These are phyloP conservation scores for Verticillium isaacii DNA, from an alignment of 2,329 filamentous ascomycete species.

Conservation along the genomic window DNA sequence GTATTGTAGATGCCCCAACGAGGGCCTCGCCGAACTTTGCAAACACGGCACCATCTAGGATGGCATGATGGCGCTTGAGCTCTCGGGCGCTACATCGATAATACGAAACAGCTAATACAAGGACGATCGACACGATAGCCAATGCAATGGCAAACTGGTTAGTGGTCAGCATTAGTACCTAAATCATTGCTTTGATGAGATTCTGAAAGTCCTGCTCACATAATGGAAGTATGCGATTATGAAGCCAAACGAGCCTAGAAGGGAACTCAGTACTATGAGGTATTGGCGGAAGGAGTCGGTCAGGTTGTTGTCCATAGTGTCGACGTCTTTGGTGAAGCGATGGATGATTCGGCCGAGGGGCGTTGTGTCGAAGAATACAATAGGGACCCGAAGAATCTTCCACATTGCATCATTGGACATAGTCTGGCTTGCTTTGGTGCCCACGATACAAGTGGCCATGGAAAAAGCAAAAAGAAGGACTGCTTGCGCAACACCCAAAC, in stretches of 20 bases:
- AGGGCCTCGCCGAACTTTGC: slow-evolving; percentile 89
- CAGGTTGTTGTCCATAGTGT: slow-evolving; percentile 92
- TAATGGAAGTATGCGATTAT: slow-evolving; percentile 97
- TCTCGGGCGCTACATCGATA: slow-evolving; percentile 89
- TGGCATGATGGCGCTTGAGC: slow-evolving; percentile 88
- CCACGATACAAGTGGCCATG: slow-evolving; percentile 68
- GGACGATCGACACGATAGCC: slow-evolving; percentile 65
- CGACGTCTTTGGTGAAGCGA: slow-evolving; percentile 90
- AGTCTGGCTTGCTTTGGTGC: slow-evolving; percentile 74
- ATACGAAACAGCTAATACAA: slow-evolving; percentile 78
- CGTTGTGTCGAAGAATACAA: slow-evolving; percentile 96
- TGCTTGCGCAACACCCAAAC: slow-evolving; percentile 66
- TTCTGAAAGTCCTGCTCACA: slow-evolving; percentile 25
- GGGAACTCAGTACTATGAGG: slow-evolving; percentile 77
- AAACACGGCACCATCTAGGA: slow-evolving; percentile 83
- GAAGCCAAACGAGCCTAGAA: slow-evolving; percentile 76
- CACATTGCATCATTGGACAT: slow-evolving; percentile 79
- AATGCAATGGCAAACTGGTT: slow-evolving; percentile 57
- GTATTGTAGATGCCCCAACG: slow-evolving; percentile 76
- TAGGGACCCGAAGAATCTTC: slow-evolving; percentile 65
- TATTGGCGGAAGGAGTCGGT: slow-evolving; percentile 91
- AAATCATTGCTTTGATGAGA: background rate
- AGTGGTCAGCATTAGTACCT: background rate
- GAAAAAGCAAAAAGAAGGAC: slow-evolving; percentile 77
- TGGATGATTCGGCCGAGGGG: slow-evolving; percentile 94